These are phyloP conservation scores for Fonsecaea pedrosoi DNA, from an alignment of 2,329 filamentous ascomycete species.

Conservation along the genomic window DNA sequence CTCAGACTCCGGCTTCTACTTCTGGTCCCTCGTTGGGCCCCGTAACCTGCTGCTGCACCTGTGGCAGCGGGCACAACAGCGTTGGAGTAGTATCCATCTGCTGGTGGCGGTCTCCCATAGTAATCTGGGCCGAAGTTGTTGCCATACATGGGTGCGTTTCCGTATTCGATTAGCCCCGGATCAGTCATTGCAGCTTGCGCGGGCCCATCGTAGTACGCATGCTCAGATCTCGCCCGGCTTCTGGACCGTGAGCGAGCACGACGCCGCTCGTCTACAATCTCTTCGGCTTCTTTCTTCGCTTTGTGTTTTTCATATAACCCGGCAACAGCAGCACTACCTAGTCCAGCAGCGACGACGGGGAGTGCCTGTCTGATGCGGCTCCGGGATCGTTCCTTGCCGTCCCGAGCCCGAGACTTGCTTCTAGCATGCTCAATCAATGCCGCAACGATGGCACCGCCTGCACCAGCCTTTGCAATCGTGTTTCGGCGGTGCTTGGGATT, in stretches of 20 bases:
- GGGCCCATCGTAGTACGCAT: conserved; percentile 49
- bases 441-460: conserved; percentile 67
- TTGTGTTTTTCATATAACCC: conserved; percentile 69
- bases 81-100: conserved; percentile 49
- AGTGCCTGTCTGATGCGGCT: conserved; percentile 64
- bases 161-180: conserved; percentile 67
- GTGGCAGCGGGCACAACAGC: conserved; percentile 51
- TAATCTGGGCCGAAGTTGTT: conserved; percentile 58
- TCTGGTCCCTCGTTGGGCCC: conserved; percentile 45
- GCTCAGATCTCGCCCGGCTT: conserved; percentile 50
- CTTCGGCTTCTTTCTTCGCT: conserved; percentile 58
- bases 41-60: conserved; percentile 43
- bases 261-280: conserved; percentile 43
- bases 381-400: conserved; percentile 59
- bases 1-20: conserved; percentile 57
- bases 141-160: conserved; percentile 66
- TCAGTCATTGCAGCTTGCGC: conserved; percentile 56
- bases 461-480: conserved; percentile 66
- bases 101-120: conserved; percentile 51
- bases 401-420: conserved; percentile 63
- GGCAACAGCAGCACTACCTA: conserved; percentile 66
- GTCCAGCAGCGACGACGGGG: conserved; percentile 66
- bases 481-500: conserved; percentile 60
- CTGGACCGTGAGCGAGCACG: conserved; percentile 52
- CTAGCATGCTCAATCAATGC: conserved; percentile 65